Percentiles rank a stretch among this genome's conserved stretches.
phyloP scores from a whole-genome alignment of 2,329 filamentous ascomycete genomes.

The Boeremia lycopersici region DNA sequence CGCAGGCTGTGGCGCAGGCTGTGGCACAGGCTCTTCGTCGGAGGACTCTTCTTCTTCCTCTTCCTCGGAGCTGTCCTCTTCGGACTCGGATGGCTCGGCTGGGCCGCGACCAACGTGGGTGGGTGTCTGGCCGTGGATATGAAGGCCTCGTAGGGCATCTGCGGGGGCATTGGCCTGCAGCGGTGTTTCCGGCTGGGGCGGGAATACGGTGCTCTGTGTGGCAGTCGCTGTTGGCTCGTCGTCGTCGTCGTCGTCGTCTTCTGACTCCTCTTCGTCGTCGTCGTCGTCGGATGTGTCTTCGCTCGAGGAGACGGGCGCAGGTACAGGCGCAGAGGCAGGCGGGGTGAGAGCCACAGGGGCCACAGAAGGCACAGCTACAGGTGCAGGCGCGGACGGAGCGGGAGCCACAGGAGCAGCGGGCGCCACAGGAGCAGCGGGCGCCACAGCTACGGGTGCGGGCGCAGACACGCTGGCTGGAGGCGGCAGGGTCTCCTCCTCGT shows the following conservation, averaged over 20 bases:
- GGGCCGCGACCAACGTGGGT: constrained; percentile 19
- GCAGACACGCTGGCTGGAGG: not conserved
- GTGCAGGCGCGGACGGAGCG: not conserved
- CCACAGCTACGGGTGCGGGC: too few species aligned
- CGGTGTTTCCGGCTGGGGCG: constrained; percentile 9
- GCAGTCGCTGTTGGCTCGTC: constrained; percentile 46
- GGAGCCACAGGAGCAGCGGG: not conserved
- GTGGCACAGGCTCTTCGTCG: constrained; percentile 4
- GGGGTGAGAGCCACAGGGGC: not conserved
- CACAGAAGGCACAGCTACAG: not conserved
- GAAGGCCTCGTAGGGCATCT: constrained; percentile 26
- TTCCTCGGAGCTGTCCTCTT: constrained; percentile 23
- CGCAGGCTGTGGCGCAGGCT: too few species aligned
- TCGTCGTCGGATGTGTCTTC: constrained; percentile 12
- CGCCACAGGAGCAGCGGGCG: not conserved
- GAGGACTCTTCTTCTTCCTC: constrained; percentile 34
- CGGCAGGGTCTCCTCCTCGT: constrained; percentile 11
- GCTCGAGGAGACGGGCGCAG: constrained; percentile 9
- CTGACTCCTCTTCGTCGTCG: constrained; percentile 11
- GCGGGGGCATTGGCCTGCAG: constrained; percentile 21
- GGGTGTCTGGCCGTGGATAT: constrained; percentile 18
- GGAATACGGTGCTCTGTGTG: constrained; percentile 23
- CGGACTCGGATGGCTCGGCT: constrained; percentile 19
- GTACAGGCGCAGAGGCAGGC: not conserved
- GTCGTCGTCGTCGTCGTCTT: constrained; percentile 36